phyloP scores from a whole-genome alignment of 768 basidiomycete genomes.

The Cantharellus anzutake region DNA sequence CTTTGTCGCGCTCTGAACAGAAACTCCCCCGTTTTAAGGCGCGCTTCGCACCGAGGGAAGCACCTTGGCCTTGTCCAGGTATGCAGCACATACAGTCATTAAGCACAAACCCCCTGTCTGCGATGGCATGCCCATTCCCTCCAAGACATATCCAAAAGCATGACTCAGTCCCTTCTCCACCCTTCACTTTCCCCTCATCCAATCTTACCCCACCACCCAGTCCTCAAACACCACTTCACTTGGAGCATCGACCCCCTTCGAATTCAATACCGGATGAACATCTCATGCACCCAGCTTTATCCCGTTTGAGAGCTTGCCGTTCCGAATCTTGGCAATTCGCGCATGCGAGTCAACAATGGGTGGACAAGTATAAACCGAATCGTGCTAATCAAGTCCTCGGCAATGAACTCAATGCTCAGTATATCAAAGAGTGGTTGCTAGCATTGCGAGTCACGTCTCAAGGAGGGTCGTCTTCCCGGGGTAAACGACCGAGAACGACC shows the following conservation, averaged over 20 bases:
- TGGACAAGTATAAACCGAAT: conserved; percentile 55
- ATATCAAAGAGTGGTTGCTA: conserved; percentile 60
- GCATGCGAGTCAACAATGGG: conserved; percentile 31
- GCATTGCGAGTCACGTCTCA: conserved; percentile 35
- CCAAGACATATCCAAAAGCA: background rate
- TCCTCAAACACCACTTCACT: too few species aligned
- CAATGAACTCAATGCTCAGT: conserved; percentile 48
- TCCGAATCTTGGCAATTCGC: background rate
- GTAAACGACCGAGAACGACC: conserved; percentile 11
- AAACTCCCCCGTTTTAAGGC: conserved; percentile 5
- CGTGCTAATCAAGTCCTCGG: conserved; percentile 59
- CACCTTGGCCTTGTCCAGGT: conserved; percentile 30
- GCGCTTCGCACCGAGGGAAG: conserved; percentile 5
- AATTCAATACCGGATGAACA: too few species aligned
- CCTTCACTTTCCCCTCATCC: background rate
- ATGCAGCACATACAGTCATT: conserved; percentile 42
- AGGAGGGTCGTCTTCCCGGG: conserved; percentile 23
- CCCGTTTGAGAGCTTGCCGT: too few species aligned
- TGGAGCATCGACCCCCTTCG: too few species aligned
- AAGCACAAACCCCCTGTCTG: background rate
- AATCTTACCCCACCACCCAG: background rate
- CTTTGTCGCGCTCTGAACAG: background rate
- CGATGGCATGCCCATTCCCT: conserved; percentile 4
- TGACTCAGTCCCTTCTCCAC: background rate
- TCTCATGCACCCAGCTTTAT: too few species aligned